Percentiles rank a stretch among this genome's conserved stretches.
phyloP scores from a whole-genome alignment of 345 rosid species.

The Physaria fendleri region DNA sequence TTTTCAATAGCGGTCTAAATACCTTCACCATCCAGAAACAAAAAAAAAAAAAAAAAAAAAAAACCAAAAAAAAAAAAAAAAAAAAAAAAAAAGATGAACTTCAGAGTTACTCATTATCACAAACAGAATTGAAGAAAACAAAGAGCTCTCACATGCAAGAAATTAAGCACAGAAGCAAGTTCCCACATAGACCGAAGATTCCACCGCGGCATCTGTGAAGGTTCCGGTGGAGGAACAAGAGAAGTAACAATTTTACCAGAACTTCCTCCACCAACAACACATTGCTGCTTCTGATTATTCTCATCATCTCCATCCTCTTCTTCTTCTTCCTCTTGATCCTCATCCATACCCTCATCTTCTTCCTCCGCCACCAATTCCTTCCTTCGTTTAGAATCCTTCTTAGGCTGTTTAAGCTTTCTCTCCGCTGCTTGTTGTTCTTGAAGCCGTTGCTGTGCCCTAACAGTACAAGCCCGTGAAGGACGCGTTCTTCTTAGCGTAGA shows the following conservation, averaged over 20 bases:
- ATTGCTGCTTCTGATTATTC: slow-evolving; percentile 38
- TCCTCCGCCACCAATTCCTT: slow-evolving; percentile 25
- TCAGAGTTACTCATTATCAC: neutral
- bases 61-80: no score
- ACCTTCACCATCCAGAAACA: slow-evolving; percentile 41
- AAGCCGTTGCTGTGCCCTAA: slow-evolving; percentile 75
- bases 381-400: slow-evolving; percentile 44
- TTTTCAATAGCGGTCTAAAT: slow-evolving; percentile 79
- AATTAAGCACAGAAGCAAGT: slow-evolving; percentile 89
- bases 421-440: slow-evolving; percentile 60
- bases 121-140: slow-evolving; percentile 11
- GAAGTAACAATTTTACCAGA: slow-evolving; percentile 64
- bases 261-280: slow-evolving; percentile 32
- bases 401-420: slow-evolving; percentile 50
- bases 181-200: slow-evolving; percentile 98
- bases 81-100: no score
- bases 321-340: slow-evolving; percentile 44
- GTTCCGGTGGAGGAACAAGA: slow-evolving; percentile 69
- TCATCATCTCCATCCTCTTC: slow-evolving; percentile 28
- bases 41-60: neutral
- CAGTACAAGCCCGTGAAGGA: slow-evolving; percentile 92
- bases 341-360: slow-evolving; percentile 47
- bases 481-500: slow-evolving; percentile 53
- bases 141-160: slow-evolving; percentile 82
- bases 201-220: slow-evolving; percentile 88